Percentiles rank a stretch among this genome's conserved stretches.
Evolutionary conservation across 306 rosid species (phyloP).

Genomic region (Trifolium repens): DNA sequence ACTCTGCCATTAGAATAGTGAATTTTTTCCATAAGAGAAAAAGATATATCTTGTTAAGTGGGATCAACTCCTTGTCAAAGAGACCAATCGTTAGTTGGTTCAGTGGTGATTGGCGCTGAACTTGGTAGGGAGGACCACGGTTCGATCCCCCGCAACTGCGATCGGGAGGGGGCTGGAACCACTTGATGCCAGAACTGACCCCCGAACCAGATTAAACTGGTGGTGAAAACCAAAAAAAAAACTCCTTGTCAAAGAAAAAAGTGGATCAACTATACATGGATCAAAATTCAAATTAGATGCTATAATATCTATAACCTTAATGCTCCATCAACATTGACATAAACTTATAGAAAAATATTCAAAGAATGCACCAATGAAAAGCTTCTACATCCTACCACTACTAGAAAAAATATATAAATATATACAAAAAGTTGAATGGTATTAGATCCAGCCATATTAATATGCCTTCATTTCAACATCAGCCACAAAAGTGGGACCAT

Average conservation of each 20-base stretch:
- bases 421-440: not conserved
- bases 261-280: not conserved
- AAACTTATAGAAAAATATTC: not conserved
- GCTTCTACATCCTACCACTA: slow-evolving; percentile 33
- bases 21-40: too few species aligned
- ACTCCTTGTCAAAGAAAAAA: too few species aligned
- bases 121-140: too few species aligned
- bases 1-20: too few species aligned
- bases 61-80: not conserved
- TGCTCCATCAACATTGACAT: not conserved
- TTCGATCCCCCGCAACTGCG: too few species aligned
- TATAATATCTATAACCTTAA: not conserved
- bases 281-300: not conserved
- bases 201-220: too few species aligned
- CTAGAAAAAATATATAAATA: not conserved
- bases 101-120: too few species aligned
- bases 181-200: too few species aligned
- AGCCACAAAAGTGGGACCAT: slow-evolving; percentile 39
- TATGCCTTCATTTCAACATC: slow-evolving; percentile 32
- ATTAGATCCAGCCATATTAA: slow-evolving; percentile 13
- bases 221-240: too few species aligned
- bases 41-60: not conserved
- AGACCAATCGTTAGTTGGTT: too few species aligned
- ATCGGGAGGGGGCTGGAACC: too few species aligned
- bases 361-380: slow-evolving; percentile 10